Conservation (phyloP, 768 basidiomycete species). For the Cubamyces sp. region DNA sequence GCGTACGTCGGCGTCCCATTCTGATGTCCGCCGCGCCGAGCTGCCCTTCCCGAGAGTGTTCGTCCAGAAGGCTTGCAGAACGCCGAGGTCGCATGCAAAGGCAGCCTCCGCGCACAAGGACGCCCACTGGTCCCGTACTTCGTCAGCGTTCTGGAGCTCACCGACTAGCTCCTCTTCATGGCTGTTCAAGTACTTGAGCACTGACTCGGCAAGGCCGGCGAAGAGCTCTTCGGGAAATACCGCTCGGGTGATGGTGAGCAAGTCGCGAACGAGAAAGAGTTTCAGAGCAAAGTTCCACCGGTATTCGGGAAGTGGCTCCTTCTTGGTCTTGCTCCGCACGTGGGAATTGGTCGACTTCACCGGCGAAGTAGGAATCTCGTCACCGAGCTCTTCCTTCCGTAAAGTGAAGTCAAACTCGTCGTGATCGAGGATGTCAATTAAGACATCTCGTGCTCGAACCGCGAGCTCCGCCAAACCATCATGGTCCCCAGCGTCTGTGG, state of each 20-base stretch:
- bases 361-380: constrained; percentile 24
- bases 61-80: constrained; percentile 51
- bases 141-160: constrained; percentile 46
- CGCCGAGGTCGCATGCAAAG: constrained; percentile 49
- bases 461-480: constrained; percentile 29
- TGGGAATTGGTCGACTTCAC: constrained; percentile 11
- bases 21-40: constrained; percentile 27
- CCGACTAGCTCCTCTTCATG: constrained; percentile 50
- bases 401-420: constrained; percentile 28
- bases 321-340: not conserved
- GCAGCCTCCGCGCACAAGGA: constrained; percentile 59
- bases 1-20: constrained; percentile 48
- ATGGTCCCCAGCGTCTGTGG: constrained; percentile 49
- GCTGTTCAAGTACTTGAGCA: constrained; percentile 54
- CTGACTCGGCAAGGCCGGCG: constrained; percentile 44
- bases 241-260: constrained; percentile 55
- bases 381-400: constrained; percentile 14
- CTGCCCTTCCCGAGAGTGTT: constrained; percentile 19
- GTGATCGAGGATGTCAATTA: constrained; percentile 41
- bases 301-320: constrained; percentile 16
- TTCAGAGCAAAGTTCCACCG: constrained; percentile 53
- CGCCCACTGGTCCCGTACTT: constrained; percentile 61
- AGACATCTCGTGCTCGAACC: constrained; percentile 41
- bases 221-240: constrained; percentile 49
- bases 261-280: constrained; percentile 56